Conservation (phyloP, 805 yeast species). For the Sugiyamaella mastotermitis region DNA sequence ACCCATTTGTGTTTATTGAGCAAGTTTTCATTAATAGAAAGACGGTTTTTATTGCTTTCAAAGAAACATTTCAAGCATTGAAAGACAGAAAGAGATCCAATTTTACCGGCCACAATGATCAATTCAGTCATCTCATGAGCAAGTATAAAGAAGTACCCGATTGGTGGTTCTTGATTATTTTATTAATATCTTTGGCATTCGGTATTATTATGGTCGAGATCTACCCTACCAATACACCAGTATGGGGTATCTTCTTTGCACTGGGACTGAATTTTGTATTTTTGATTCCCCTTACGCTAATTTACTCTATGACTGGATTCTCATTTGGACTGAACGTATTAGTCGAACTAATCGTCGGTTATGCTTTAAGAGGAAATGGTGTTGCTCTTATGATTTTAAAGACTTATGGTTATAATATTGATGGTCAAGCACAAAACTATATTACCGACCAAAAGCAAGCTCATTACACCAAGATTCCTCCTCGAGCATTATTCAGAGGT, state of each 20-base stretch:
- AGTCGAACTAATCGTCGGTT: conserved; percentile 60
- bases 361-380: conserved; percentile 57
- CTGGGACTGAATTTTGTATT: conserved; percentile 48
- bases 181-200: conserved; percentile 35
- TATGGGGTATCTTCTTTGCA: conserved; percentile 57
- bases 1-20: conserved; percentile 50
- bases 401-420: conserved; percentile 40
- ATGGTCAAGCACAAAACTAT: conserved; percentile 58
- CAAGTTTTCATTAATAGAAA: conserved; percentile 16
- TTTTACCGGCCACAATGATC: conserved; percentile 15
- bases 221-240: conserved; percentile 22
- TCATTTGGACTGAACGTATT: conserved; percentile 54
- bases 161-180: conserved; percentile 55
- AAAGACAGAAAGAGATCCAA: conserved; percentile 4
- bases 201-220: conserved; percentile 18
- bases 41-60: conserved; percentile 10
- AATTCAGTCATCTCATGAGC: conserved; percentile 16
- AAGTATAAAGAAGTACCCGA: conserved; percentile 64
- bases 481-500: conserved; percentile 33
- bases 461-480: conserved; percentile 36
- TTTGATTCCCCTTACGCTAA: conserved; percentile 55
- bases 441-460: conserved; percentile 48
- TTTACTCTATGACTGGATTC: conserved; percentile 56
- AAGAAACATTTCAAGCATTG: conserved; percentile 13
- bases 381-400: conserved; percentile 50